Base-by-base conservation (phyloP, 768 basidiomycete genomes). In the Lentinula lateritia region DNA sequence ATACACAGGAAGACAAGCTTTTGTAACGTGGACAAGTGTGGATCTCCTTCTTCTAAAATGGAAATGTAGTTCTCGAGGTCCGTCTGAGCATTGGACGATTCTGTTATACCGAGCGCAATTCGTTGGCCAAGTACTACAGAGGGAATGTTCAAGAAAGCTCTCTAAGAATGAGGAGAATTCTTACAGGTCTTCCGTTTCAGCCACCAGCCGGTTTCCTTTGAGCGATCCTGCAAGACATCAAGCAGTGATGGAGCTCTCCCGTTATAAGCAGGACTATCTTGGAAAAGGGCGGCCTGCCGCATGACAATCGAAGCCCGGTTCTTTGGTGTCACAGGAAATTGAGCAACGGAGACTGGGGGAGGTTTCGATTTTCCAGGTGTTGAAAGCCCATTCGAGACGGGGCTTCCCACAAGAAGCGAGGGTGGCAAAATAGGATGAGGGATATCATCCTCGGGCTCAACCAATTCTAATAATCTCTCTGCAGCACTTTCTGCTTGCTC, bases 401-500 rank as follows among this genome's bases (percentile, higher is more conserved):
- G 63, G 54, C 74, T 78, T 15, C 77, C 78, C 43, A 82, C 74
- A 45, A 85, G 68, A 42, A 90, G 69, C 0, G 86, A 83, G 12
- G 76, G 69, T 1, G 87, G 86, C 12, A 88, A 78, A 9, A 79
- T 74, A 20, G 84, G 82, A 62, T 83, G 77, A 48, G 75, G 79
- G 60, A 74, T 69, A 58, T 72, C 76, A 55, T 85, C 88, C 52
- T 92, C 91, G 13, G 88, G 84, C 63, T 93, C 91, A 12, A 92
- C 89, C 15, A 96, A 80, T 71, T 97, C 95, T 42, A 96, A 71
- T 32, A 98, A 74, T 53, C 92, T 83, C 70, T 93, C 89, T 0
- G 95, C 95, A 7, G 94, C 92, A 69, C 92, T 94, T 70, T 95
- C 92, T 0, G 95, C 95, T 70, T 97, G 95, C 66, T 92, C 91